Evolutionary conservation across 148 eudicot species (phyloP).

Genomic region (Selenicereus undatus): DNA sequence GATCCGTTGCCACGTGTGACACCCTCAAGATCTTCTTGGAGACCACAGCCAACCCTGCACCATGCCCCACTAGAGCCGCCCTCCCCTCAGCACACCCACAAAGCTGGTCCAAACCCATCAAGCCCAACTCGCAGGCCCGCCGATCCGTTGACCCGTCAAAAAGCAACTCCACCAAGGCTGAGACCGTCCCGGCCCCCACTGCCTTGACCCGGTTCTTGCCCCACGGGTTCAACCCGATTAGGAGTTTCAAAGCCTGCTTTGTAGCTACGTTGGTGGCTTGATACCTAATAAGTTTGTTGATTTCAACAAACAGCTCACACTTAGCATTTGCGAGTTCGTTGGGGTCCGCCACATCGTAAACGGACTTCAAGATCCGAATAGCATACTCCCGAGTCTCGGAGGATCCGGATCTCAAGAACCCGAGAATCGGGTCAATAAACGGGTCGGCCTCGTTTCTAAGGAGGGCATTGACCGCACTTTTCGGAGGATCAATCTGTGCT

Average conservation of each 20-base stretch:
- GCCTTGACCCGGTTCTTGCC: constrained; percentile 53
- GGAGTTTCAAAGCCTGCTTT: constrained; percentile 44
- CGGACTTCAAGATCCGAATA: constrained; percentile 34
- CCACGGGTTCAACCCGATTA: constrained; percentile 51
- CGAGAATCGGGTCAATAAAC: constrained; percentile 16
- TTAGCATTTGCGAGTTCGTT: constrained; percentile 3
- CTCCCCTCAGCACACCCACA: constrained; percentile 62
- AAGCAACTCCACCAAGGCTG: neutral
- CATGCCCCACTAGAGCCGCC: constrained; percentile 45
- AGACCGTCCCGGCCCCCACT: constrained; percentile 34
- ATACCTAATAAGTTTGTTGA: neutral
- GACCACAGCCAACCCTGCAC: constrained; percentile 48
- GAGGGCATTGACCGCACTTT: neutral
- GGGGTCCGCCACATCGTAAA: constrained; percentile 33
- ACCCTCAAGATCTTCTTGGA: constrained; percentile 66
- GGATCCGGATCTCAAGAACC: constrained; percentile 24
- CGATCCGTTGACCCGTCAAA: neutral
- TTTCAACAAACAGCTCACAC: neutral
- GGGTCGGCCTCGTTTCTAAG: neutral
- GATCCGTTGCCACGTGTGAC: constrained; percentile 45
- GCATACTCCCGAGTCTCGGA: constrained; percentile 24
- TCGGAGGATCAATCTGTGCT: neutral
- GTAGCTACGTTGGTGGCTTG: constrained; percentile 16
- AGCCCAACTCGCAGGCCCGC: constrained; percentile 7
- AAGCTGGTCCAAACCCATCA: constrained; percentile 45